Evolutionary conservation across 2,329 filamentous ascomycete genomes (phyloP), one percentile per base, ranked within the genome.

Genomic region (Phialophora expanda): DNA sequence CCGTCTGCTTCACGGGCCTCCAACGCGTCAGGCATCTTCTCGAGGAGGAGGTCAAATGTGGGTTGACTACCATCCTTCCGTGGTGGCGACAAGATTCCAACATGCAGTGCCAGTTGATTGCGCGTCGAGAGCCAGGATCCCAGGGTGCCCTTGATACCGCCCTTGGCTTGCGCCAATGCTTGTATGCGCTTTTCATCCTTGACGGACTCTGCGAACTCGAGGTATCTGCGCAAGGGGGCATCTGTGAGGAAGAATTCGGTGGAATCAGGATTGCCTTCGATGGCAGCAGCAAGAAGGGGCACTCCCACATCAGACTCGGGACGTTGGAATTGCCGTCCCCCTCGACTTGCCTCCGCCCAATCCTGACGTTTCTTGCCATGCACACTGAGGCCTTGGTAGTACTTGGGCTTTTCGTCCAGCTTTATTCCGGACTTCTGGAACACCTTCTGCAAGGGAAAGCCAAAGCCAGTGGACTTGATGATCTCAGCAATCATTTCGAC

Each of bases 221-320:
- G 77, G 73, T 95, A 95, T 61, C 86, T 81, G 30, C 87, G 83
- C 70, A 86, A 78, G 0, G 92, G 90, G 0, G 86, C 84, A 67
- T 91, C 89, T 64, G 89, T 88, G 62, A 92, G 77, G 75, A 94
- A 91, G 86, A 90, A 96, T 73, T 95, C 88, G 0, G 92, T 86
- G 20, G 84, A 84, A 46, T 89, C 85, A n/a, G 94, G 75, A 22
- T 82, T 89, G 2, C 87, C 77, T n/a, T 70, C 60, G 4, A 71
- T 56, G 1, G 76, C 75, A 28, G 77, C 73, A 7, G 70, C 62
- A 22, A 80, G 70, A 17, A 81, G 72, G 1, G 78, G 76, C 8
- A 75, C 69, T 22, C 56, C 76, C 66, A 59, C 68, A 63, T 44
- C 71, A 2, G 56, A 61, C 20, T 61, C 62, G 2, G 67, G 64